phyloP scores from a whole-genome alignment of 2,329 filamentous ascomycete species.

The Zymoseptoria brevis region DNA sequence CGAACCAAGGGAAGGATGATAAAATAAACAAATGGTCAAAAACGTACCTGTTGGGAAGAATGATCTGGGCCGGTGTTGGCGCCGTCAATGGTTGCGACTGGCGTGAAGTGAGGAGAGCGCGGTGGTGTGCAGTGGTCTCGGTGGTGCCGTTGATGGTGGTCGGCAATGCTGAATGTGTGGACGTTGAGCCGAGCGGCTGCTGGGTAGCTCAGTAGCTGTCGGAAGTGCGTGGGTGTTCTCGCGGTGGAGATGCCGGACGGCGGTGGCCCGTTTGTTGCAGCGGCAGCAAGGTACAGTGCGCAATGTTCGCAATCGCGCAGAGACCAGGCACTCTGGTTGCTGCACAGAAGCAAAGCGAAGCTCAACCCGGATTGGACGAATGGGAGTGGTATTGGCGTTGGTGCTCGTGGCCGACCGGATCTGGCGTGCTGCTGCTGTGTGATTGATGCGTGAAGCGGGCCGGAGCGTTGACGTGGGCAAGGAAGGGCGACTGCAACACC shows the following conservation, averaged over 20 bases:
- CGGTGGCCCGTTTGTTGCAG: slow-evolving; percentile 11
- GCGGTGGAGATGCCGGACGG: slow-evolving; percentile 3
- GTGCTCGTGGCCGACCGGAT: background rate
- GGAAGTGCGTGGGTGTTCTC: background rate
- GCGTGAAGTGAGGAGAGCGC: background rate
- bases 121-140: background rate
- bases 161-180: slow-evolving; percentile 1
- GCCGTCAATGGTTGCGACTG: background rate
- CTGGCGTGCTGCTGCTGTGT: slow-evolving; percentile 1
- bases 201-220: slow-evolving; percentile 1
- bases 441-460: slow-evolving; percentile 8
- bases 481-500: slow-evolving; percentile 14
- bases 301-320: background rate
- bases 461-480: slow-evolving; percentile 9
- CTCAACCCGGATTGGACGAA: background rate
- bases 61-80: background rate
- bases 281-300: slow-evolving; percentile 16
- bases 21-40: background rate
- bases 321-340: slow-evolving; percentile 1
- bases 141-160: slow-evolving; percentile 5
- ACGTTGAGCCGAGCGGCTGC: slow-evolving; percentile 1
- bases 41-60: background rate
- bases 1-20: background rate
- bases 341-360: background rate
- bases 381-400: background rate